These are phyloP conservation scores for Citrus sp. DNA, from an alignment of 345 rosid species.

Conservation along the genomic window DNA sequence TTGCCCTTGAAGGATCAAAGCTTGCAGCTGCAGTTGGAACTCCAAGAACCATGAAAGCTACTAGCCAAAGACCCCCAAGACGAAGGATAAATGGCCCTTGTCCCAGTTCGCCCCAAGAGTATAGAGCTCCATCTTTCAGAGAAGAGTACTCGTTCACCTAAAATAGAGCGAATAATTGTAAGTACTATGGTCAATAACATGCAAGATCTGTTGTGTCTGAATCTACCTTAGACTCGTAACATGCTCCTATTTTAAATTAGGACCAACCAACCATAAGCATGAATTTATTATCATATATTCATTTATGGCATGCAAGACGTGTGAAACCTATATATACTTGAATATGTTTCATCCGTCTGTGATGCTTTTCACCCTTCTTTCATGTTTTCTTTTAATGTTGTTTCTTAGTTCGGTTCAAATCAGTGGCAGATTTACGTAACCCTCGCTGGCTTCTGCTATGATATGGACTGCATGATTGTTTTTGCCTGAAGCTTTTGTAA, in stretches of 20 bases:
- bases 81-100: slow-evolving; percentile 66
- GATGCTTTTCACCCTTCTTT: not conserved
- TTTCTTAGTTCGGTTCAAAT: not conserved
- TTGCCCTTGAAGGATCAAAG: slow-evolving; percentile 88
- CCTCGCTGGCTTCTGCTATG: not conserved
- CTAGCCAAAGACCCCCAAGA: slow-evolving; percentile 87
- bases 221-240: slow-evolving; percentile 70
- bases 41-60: slow-evolving; percentile 75
- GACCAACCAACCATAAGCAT: slow-evolving; percentile 11
- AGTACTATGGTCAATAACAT: slow-evolving; percentile 3
- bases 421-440: not conserved
- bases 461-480: not conserved
- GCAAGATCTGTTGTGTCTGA: not conserved
- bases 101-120: slow-evolving; percentile 89
- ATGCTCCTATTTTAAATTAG: slow-evolving; percentile 41
- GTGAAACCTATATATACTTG: not conserved
- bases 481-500: not conserved
- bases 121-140: slow-evolving; percentile 71
- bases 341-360: not conserved
- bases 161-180: slow-evolving; percentile 7
- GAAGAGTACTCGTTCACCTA: slow-evolving; percentile 92
- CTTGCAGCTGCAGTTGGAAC: slow-evolving; percentile 92
- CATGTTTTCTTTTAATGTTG: not conserved
- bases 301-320: not conserved
- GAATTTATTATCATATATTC: not conserved